phyloP scores from a whole-genome alignment of 345 rosid species.

The Psidium friedrichsthalianum region DNA sequence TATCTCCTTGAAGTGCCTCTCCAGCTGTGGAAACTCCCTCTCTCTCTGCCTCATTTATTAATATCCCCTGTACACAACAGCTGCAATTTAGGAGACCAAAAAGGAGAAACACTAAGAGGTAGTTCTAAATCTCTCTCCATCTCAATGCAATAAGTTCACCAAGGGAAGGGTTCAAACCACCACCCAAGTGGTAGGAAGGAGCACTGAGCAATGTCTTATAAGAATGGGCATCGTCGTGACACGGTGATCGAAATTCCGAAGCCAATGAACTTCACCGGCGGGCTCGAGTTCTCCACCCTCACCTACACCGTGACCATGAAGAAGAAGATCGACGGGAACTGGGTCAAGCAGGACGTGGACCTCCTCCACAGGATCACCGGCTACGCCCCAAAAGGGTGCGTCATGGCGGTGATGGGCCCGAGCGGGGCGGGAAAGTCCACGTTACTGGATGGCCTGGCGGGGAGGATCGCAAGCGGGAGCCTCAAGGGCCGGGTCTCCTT shows the following conservation, averaged over 20 bases:
- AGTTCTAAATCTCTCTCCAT: background rate
- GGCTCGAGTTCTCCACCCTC: constrained; percentile 38
- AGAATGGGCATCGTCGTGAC: constrained; percentile 7
- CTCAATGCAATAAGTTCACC: background rate
- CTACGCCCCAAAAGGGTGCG: constrained; percentile 49
- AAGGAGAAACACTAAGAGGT: background rate
- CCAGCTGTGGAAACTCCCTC: constrained; percentile 10
- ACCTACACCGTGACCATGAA: constrained; percentile 42
- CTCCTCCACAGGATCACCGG: constrained; percentile 47
- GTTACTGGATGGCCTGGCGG: constrained; percentile 46
- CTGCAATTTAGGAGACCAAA: background rate
- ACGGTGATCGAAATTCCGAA: constrained; percentile 29
- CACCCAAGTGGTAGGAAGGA: background rate
- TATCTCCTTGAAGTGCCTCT: constrained; percentile 9
- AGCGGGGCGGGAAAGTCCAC: constrained; percentile 75
- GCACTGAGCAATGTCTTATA: constrained; percentile 10
- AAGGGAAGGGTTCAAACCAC: background rate
- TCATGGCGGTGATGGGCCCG: constrained; percentile 68
- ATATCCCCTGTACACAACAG: background rate
- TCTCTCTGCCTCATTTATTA: background rate
- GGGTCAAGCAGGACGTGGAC: constrained; percentile 37
- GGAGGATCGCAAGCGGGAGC: constrained; percentile 53
- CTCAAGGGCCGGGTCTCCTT: constrained; percentile 41
- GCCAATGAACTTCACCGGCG: constrained; percentile 28
- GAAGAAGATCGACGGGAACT: constrained; percentile 31